Evolutionary conservation across 2,329 filamentous ascomycete genomes (phyloP).

Genomic region (Epichloe typhina): DNA sequence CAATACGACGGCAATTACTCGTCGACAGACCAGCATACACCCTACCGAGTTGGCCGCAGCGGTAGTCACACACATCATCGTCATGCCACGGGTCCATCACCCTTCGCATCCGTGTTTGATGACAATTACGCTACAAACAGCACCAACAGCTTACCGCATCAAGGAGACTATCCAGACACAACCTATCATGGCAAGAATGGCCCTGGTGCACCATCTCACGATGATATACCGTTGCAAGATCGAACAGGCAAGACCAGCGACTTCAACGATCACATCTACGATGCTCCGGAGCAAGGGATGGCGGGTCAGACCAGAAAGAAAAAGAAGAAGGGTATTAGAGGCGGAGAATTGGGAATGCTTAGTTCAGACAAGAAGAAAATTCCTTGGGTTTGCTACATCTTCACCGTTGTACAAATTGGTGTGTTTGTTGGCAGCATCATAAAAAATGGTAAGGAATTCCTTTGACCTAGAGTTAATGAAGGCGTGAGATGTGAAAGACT

Average conservation of each 20-base stretch:
- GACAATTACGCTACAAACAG: constrained; percentile 49
- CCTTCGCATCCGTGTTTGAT: constrained; percentile 55
- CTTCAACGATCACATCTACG: constrained; percentile 48
- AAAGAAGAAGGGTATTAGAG: constrained; percentile 33
- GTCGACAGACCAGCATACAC: constrained; percentile 4
- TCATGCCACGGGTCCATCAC: constrained; percentile 30
- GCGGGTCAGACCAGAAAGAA: constrained; percentile 16
- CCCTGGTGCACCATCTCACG: constrained; percentile 23
- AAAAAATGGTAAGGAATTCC: constrained; percentile 59
- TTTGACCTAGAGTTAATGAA: constrained; percentile 3
- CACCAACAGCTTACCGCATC: constrained; percentile 26
- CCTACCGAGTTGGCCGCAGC: constrained; percentile 17
- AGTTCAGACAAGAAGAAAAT: constrained; percentile 42
- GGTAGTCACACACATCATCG: constrained; percentile 8
- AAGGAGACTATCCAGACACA: constrained; percentile 35
- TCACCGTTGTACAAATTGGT: constrained; percentile 62
- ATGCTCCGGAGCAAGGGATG: constrained; percentile 28
- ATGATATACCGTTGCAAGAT: constrained; percentile 46
- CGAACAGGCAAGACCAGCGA: constrained; percentile 29
- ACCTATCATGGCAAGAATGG: constrained; percentile 39
- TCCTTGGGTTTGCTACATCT: constrained; percentile 71
- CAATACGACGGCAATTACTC: constrained; percentile 17
- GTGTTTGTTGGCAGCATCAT: constrained; percentile 86
- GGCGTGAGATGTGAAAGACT: background rate
- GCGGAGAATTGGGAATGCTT: constrained; percentile 48